Base-by-base conservation (phyloP, 2,329 filamentous ascomycete genomes). In the Hypoxylon sp. region DNA sequence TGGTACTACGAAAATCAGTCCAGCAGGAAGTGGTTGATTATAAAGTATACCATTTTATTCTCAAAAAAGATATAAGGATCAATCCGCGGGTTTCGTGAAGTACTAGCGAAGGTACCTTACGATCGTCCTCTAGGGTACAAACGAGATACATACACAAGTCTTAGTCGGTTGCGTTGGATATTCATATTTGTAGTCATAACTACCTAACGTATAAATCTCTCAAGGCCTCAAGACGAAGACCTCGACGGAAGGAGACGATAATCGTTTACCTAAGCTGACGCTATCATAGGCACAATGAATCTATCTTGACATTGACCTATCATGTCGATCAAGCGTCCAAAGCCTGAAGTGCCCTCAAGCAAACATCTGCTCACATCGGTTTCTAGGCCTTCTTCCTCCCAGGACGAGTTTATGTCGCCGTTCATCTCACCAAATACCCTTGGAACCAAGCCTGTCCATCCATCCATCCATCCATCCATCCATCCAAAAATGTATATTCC, bases 401-500 rank as follows among this genome's bases (percentile, higher is more conserved):
- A 26, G 24, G 24, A 32, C 11, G 30, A 32, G 30, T 32, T 32
- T 8, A 2, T 3, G 6, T 32, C 30, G 30, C 11, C 30, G 6
- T 13, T 32, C 6, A 32, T 3, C 43, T 20, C n/a, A n/a, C n/a
- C n/a, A n/a, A n/a, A 20, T 22, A 44, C 41, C 41, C 41, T 3
- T 11, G 26, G 49, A 39, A 44, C 43, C 19, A 52, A 46, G n/a
- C 39, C 22, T 48, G 44, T 56, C 37, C 51, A 32, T 26, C 24
- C 24, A 26, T 7, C 24, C 24, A 39, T n/a, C n/a, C n/a, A n/a
- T n/a, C n/a, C n/a, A n/a, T n/a, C 37, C 51, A 32, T 26, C 24
- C 24, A 26, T 7, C 24, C 24, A 39, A 47, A 28, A 53, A 56
- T 13, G 39, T 37, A 20, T 49, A 53, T 22, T 44, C 54, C 59